Base-by-base conservation (phyloP, 257 asterid species). In the Ilex aquifolium region DNA sequence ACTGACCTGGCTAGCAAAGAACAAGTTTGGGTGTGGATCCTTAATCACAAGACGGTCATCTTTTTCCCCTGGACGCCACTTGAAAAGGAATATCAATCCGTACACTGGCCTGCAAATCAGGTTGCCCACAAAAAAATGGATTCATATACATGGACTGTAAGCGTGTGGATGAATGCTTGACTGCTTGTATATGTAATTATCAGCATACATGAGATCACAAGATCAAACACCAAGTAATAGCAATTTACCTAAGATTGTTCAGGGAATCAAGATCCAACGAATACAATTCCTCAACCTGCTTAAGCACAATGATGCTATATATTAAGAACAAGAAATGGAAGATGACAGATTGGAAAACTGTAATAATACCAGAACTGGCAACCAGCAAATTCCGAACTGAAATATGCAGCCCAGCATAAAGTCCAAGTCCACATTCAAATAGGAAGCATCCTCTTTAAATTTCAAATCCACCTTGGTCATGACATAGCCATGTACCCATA, bases 251-350 rank as follows among this genome's bases (percentile, higher is more conserved):
- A 52, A 93, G 88, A 73, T 68, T 75, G 74, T 85, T 81, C 40
- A 93, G 94, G 71, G 93, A 79, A 72, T 93, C 99, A 63, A 81
- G 80, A 75, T 93, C 99, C 91, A 93, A 71, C 0, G 99, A 85
- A 69, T 93, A 93, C 83, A 93, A 66, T 82, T 93, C 99, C 83
- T 93, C 99, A 61, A 93, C 99, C 99, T 93, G 95, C 65, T 74
- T 53, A 65, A 62, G 62, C 68, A 72, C 7, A 68, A 71, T 61
- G 32, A 60, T 32, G 48, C 59, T 61, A 69, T 77, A 49, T 67
- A 29, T 36, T 36, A 10, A 46, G 48, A 42, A 42, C 48, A 42
- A 42, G 13, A 46, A 46, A 14, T 10, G n/a, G 52, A 46, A 46
- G 1, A 46, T 46, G 52, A 36, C 42, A 36, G 42, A 36, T 36